Evolutionary conservation across 176 grass and related monocot genomes (phyloP), one percentile per base, ranked within the genome.

Genomic region (Carex cristatella): DNA sequence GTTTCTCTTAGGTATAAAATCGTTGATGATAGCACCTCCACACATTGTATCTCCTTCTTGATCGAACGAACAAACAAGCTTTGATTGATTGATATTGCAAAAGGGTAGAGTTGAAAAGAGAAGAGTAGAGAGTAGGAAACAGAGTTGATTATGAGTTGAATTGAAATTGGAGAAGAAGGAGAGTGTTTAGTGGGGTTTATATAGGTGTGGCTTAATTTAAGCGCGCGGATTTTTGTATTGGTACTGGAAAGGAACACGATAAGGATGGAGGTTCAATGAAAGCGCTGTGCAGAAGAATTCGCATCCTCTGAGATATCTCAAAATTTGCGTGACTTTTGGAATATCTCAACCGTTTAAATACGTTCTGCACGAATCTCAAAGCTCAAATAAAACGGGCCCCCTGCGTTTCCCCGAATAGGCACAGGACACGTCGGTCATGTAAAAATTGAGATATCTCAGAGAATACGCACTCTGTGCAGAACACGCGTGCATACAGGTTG

Each of bases 11-110:
- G 95, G 92, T 88, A 98, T 91, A 85, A 91, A 93, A 81, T 98
- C 92, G 87, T 38, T 89, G 81, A 98, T 93, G 86, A 98, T 89
- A 2, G 92, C 92, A 7, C 95, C 95, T 65, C 95, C 95, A 88
- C 95, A 98, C 95, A 98, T 98, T 66, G 19, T 64, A 18, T 3
- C 75, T 79, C 18, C 30, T 28, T 10, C 30, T 28, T 10, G 5
- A 57, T 81, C 1, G 4, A 13, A 78, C 10, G 1, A 1, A 55
- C 1, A 1, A 55, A 61, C 14, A 16, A 80, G 6, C 57, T 59
- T 42, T 3, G 70, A 15, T 59, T 3, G 70, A 14, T 44, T 44
- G 70, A 44, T 74, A 7, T 74, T 8, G 27, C 4, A 18, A 60
- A 60, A 60, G 58, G 19, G 70, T n/a, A 44, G 70, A 23, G 23